A percentile compares a stretch with the other conserved stretches of the same genome.
Conservation (phyloP, 257 asterid genomes). For the Echium plantagineum region DNA sequence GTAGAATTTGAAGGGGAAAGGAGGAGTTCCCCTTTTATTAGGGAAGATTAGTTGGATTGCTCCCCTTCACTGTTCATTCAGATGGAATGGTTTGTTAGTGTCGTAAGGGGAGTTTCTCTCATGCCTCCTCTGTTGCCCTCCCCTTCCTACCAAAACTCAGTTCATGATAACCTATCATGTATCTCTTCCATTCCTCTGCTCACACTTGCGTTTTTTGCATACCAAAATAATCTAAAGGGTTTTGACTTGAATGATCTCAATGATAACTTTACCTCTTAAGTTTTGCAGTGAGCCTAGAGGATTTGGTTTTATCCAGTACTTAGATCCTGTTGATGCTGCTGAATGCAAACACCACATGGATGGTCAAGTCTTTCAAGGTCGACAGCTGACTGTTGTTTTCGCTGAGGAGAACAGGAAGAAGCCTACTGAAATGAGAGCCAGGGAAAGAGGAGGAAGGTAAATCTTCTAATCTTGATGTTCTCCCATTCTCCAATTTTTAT, state of each 20-base stretch:
- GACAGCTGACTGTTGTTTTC: constrained; percentile 87
- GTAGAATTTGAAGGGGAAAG: too few relatives aligned
- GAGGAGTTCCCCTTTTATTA: too few relatives aligned
- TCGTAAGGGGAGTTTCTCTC: too few relatives aligned
- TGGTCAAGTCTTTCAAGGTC: constrained; percentile 63
- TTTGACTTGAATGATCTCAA: not conserved
- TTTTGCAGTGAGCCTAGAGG: constrained; percentile 77
- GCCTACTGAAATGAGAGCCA: constrained; percentile 73
- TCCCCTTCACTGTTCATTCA: not conserved
- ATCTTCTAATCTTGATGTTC: not conserved
- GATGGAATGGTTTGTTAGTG: too few relatives aligned
- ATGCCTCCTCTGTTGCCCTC: too few relatives aligned
- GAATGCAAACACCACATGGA: constrained; percentile 95
- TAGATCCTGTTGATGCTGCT: constrained; percentile 85
- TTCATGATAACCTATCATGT: too few relatives aligned
- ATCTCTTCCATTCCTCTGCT: too few relatives aligned
- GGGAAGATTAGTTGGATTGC: not conserved
- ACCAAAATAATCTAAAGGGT: not conserved
- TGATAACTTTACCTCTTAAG: not conserved
- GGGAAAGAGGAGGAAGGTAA: constrained; percentile 54
- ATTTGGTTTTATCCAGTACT: constrained; percentile 88
- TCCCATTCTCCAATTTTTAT: not conserved
- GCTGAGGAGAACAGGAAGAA: constrained; percentile 94
- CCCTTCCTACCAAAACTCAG: too few relatives aligned
- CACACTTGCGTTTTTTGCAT: not conserved